These are phyloP conservation scores for Puccinia hordei DNA, from an alignment of 1,284 basidiomycete species.

Conservation along the genomic window DNA sequence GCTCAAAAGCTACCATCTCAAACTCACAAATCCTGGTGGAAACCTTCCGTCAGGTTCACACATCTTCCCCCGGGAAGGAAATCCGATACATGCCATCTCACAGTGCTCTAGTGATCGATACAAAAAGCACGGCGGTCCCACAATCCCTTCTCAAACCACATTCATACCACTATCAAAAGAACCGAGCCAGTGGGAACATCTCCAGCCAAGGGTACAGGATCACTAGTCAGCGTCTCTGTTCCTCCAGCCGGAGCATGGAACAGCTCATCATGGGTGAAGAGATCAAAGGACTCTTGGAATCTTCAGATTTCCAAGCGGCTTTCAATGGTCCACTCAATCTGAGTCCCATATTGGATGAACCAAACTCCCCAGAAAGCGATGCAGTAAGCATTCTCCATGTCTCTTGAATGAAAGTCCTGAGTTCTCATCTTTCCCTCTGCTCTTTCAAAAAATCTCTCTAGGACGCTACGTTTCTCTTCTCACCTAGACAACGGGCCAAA, in stretches of 20 bases:
- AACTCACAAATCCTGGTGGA: conserved; percentile 13
- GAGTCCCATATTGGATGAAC: conserved; percentile 28
- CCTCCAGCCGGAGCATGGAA: conserved; percentile 29
- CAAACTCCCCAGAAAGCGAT: conserved; percentile 26
- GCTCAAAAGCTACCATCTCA: neutral
- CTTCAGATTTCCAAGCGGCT: conserved; percentile 15
- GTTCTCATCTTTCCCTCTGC: neutral
- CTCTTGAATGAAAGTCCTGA: neutral
- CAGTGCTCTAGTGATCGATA: neutral
- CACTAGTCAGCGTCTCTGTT: conserved; percentile 17
- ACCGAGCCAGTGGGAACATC: neutral
- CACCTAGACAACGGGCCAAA: conserved; percentile 10
- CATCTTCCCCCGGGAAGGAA: conserved; percentile 9
- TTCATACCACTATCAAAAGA: conserved; percentile 22
- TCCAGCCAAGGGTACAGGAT: conserved; percentile 22
- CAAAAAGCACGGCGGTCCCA: neutral
- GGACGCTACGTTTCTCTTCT: conserved; percentile 13
- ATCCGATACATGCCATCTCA: conserved; percentile 4
- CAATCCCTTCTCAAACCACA: conserved; percentile 7
- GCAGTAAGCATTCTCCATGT: neutral
- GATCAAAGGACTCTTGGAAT: neutral
- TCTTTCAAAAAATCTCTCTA: neutral
- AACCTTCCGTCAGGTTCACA: conserved; percentile 10
- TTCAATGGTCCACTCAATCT: conserved; percentile 1
- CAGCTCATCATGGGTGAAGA: conserved; percentile 25